Percentiles rank a stretch among this genome's conserved stretches.
Conservation (phyloP, 768 basidiomycete genomes). For the Dioszegia crocea region DNA sequence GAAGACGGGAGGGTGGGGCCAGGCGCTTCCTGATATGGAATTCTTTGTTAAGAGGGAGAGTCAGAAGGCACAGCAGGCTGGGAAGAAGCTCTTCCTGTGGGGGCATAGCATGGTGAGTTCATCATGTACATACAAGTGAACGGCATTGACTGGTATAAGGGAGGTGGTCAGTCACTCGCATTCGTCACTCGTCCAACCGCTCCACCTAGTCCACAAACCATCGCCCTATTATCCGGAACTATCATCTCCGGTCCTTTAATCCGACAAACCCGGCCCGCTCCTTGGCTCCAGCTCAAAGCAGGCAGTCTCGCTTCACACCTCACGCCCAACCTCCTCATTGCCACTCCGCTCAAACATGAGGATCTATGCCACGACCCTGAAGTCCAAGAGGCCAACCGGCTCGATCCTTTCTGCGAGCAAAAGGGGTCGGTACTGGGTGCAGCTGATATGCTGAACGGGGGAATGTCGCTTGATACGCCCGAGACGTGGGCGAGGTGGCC, state of each 20-base stretch:
- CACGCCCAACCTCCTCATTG: constrained; percentile 34
- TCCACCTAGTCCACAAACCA: constrained; percentile 24
- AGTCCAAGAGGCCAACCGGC: constrained; percentile 15
- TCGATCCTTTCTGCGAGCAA: constrained; percentile 41
- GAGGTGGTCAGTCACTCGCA: constrained; percentile 37
- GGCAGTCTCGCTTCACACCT: constrained; percentile 29
- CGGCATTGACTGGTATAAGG: constrained; percentile 17
- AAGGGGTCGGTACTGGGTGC: constrained; percentile 29
- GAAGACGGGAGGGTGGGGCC: constrained; percentile 41
- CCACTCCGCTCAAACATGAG: constrained; percentile 30
- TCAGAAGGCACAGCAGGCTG: constrained; percentile 15
- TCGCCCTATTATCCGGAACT: constrained; percentile 28
- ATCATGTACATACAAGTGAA: neutral
- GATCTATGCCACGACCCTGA: constrained; percentile 34
- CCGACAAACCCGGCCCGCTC: constrained; percentile 28
- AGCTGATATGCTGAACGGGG: constrained; percentile 40
- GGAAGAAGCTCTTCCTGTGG: constrained; percentile 38
- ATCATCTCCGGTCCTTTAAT: constrained; percentile 36
- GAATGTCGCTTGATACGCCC: constrained; percentile 19
- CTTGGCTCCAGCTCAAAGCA: constrained; percentile 27
- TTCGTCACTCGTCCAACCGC: constrained; percentile 28
- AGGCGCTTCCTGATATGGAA: constrained; percentile 40
- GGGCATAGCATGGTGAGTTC: constrained; percentile 43
- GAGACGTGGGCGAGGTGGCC: constrained; percentile 29
- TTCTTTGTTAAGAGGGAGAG: constrained; percentile 35